These are phyloP conservation scores for Phaeosphaeriaceae sp. DNA, from an alignment of 2,329 filamentous ascomycete genomes.

Conservation along the genomic window DNA sequence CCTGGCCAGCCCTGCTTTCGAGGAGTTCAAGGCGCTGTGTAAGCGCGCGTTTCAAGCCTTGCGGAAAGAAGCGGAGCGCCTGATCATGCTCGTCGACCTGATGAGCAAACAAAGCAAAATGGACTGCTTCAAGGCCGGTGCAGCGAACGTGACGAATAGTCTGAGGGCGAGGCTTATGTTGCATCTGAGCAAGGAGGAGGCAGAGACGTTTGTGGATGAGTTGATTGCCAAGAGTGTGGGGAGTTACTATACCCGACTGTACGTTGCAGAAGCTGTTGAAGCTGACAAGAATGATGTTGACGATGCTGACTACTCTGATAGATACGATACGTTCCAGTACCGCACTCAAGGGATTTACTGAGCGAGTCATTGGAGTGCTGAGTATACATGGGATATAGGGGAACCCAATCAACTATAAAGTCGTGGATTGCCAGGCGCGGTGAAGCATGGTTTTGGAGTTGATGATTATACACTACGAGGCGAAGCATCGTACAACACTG, in stretches of 20 bases:
- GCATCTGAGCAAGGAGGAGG: conserved; percentile 82
- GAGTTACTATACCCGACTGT: conserved; percentile 87
- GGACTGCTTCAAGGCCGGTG: conserved; percentile 78
- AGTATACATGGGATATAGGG: background rate
- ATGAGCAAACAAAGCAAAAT: conserved; percentile 86
- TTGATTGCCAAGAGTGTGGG: conserved; percentile 81
- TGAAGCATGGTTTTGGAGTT: background rate
- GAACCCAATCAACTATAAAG: too few relatives aligned
- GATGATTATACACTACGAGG: background rate
- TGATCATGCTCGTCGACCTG: conserved; percentile 82
- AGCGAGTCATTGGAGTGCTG: conserved; percentile 9
- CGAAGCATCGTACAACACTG: background rate
- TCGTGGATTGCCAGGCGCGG: too few relatives aligned
- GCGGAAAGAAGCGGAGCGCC: conserved; percentile 77
- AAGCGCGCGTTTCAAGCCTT: conserved; percentile 86
- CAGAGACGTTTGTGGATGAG: conserved; percentile 82
- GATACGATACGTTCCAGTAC: conserved; percentile 87
- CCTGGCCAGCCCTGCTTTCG: conserved; percentile 71
- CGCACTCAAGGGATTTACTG: conserved; percentile 87
- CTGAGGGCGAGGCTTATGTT: conserved; percentile 80
- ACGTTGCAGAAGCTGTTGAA: conserved; percentile 52
- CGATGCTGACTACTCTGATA: conserved; percentile 44
- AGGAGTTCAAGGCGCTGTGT: conserved; percentile 79
- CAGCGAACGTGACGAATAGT: conserved; percentile 72
- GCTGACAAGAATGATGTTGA: background rate